These are phyloP conservation scores for Heterobasidion parviporum DNA, from an alignment of 1,284 basidiomycete genomes.

Conservation along the genomic window DNA sequence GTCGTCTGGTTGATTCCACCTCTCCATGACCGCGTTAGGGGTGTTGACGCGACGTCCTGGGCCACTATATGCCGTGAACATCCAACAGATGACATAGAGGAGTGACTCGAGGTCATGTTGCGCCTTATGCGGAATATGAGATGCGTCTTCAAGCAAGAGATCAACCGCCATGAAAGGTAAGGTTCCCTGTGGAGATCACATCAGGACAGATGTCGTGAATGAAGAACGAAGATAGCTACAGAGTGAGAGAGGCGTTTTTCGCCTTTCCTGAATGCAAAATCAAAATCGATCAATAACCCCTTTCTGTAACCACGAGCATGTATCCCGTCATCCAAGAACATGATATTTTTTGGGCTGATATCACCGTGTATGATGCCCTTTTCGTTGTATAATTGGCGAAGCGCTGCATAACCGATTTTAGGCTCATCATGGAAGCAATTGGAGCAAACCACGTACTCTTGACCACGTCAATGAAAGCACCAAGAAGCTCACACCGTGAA, in stretches of 20 bases:
- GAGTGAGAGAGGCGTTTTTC: no score
- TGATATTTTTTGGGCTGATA: background rate
- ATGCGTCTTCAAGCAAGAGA: background rate
- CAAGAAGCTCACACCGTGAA: background rate
- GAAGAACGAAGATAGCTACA: no score
- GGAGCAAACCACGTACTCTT: background rate
- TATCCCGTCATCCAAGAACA: background rate
- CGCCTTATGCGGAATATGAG: background rate
- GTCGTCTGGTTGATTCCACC: no score
- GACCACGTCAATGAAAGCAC: background rate
- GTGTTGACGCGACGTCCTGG: background rate
- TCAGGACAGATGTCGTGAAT: no score
- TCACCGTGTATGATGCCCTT: background rate
- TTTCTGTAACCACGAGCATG: background rate
- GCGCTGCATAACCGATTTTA: background rate
- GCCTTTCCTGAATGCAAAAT: background rate
- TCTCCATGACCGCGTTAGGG: background rate
- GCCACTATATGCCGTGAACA: background rate
- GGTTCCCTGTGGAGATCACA: background rate
- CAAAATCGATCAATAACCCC: background rate
- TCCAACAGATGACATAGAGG: background rate
- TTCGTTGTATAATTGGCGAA: background rate
- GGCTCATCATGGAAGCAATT: background rate
- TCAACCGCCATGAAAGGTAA: background rate
- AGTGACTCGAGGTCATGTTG: background rate